Evolutionary conservation across 768 basidiomycete genomes (phyloP), one percentile per base, ranked within the genome.

Genomic region (Cystofilobasidium capitatum): DNA sequence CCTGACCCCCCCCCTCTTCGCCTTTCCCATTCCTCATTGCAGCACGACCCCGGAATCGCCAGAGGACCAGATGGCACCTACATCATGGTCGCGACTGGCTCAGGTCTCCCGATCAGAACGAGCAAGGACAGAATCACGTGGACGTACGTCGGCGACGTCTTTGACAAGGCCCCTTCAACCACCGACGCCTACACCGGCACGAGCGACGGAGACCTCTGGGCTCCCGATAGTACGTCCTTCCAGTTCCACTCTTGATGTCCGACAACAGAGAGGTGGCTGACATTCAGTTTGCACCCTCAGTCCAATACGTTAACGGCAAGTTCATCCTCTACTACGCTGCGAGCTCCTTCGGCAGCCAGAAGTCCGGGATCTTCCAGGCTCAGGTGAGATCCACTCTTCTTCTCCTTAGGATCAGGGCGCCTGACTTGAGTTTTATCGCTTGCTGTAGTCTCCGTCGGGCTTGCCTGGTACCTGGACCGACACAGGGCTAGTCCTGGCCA

Each of bases 401-500:
- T n/a, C n/a, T n/a, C n/a, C n/a, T n/a, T n/a, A n/a, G n/a, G n/a
- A n/a, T n/a, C n/a, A n/a, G n/a, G n/a, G n/a, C n/a, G n/a, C n/a
- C n/a, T n/a, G n/a, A n/a, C n/a, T n/a, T n/a, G n/a, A n/a, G n/a
- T n/a, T n/a, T n/a, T n/a, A n/a, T n/a, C n/a, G n/a, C n/a, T n/a
- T n/a, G n/a, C n/a, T n/a, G n/a, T n/a, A 26, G 49, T 54, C 49
- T 10, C 8, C 49, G 8, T 29, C 49, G 10, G 49, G 49, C 26
- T 17, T 44, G 20, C n/a, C 42, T n/a, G 63, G 63, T 8, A 37
- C 63, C 36, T 75, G 73, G 73, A 72, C 71, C 1, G 71, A 73
- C 61, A 71, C 70, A 17, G 74, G 74, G 4, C 51, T 62, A 14
- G 73, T 75, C 42, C 69, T 75, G 49, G 36, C 58, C 8, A 71